These are phyloP conservation scores for Claviceps purpurea DNA, from an alignment of 2,329 filamentous ascomycete species.

Conservation along the genomic window DNA sequence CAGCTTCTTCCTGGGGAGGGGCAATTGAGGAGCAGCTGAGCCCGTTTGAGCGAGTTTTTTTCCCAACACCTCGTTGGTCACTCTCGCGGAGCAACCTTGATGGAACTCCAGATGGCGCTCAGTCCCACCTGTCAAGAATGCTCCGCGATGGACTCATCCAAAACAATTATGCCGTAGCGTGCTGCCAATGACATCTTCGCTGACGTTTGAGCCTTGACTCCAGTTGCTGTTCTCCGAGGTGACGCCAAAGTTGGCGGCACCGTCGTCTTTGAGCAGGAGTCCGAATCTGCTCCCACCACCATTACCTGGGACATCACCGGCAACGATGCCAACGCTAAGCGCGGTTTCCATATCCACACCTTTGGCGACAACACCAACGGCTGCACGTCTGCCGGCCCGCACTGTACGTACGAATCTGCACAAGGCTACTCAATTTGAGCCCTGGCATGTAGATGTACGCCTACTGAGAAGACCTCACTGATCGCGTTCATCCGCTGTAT, in stretches of 20 bases:
- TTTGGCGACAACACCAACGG: constrained; percentile 99
- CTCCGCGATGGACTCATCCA: constrained; percentile 20
- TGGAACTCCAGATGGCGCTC: constrained; percentile 32
- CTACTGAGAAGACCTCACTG: background rate
- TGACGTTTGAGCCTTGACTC: constrained; percentile 8
- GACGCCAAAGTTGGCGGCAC: constrained; percentile 92
- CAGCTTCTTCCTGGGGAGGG: constrained; percentile 6
- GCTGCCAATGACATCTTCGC: constrained; percentile 1
- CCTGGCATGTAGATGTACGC: background rate
- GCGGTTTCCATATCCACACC: constrained; percentile 96
- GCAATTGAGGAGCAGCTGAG: constrained; percentile 21
- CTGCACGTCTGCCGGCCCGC: constrained; percentile 94
- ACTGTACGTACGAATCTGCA: constrained; percentile 52
- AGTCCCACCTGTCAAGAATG: constrained; percentile 7
- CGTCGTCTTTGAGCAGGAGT: constrained; percentile 86
- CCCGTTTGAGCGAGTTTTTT: constrained; percentile 47
- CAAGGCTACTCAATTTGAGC: constrained; percentile 7
- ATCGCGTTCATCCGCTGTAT: background rate
- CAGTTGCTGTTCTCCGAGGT: constrained; percentile 94
- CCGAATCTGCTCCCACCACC: constrained; percentile 69
- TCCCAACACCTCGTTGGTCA: constrained; percentile 8
- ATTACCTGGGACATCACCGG: constrained; percentile 87
- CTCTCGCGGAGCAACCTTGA: constrained; percentile 28
- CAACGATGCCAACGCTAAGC: constrained; percentile 88
- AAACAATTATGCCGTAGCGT: background rate